Percentiles rank a stretch among this genome's conserved stretches.
Conservation (phyloP, 2,329 filamentous ascomycete genomes). For the Diaporthe sp. region DNA sequence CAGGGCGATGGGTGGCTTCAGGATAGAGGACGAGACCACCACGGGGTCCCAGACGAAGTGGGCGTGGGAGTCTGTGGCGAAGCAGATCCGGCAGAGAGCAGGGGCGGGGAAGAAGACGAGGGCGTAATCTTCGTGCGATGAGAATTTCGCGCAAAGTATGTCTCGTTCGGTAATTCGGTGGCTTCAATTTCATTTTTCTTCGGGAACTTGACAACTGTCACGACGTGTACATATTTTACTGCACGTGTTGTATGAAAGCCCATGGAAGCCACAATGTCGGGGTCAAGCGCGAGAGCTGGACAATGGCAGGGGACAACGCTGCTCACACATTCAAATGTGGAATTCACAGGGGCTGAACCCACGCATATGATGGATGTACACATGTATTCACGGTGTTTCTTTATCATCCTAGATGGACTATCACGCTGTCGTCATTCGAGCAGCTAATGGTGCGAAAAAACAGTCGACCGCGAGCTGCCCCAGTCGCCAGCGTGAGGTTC, state of each 20-base stretch:
- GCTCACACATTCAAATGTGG: not conserved
- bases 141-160: not conserved
- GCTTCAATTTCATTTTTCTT: not conserved
- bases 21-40: slow-evolving; percentile 47
- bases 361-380: too few relatives aligned
- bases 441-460: too few relatives aligned
- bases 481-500: too few relatives aligned
- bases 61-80: slow-evolving; percentile 47
- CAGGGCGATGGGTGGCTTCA: slow-evolving; percentile 54
- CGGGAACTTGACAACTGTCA: too few relatives aligned
- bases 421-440: too few relatives aligned
- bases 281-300: not conserved
- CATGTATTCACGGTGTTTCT: not conserved
- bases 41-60: slow-evolving; percentile 46
- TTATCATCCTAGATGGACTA: too few relatives aligned
- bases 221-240: not conserved
- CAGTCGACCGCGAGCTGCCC: too few relatives aligned
- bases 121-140: not conserved
- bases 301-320: not conserved
- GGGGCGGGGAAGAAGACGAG: not conserved
- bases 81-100: slow-evolving; percentile 14
- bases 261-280: not conserved
- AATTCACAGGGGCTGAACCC: not conserved
- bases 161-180: too few relatives aligned
- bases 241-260: accelerated